Evolutionary conservation across 2,329 filamentous ascomycete species (phyloP), one percentile per base, ranked within the genome.

Genomic region (Colletotrichum karsti): DNA sequence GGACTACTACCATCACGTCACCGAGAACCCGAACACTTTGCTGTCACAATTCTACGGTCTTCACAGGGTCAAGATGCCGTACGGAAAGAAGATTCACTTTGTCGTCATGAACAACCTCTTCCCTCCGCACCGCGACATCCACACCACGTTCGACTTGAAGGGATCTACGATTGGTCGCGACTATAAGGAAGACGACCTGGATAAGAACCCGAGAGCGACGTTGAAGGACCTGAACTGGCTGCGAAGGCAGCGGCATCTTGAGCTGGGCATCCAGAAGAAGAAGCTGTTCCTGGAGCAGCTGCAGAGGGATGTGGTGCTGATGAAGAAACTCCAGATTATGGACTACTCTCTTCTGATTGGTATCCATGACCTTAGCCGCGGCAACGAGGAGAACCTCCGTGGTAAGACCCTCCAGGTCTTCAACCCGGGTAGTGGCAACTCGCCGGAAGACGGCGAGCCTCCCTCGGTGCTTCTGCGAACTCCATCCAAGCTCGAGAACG

Each of bases 51-150:
- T 99, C 77, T 99, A 98, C 77, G 96, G 96, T 54, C 86, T 99
- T 18, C 96, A 99, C 81, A 91, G 96, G 69, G 96, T 99, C 75
- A 99, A 99, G 87, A 97, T 98, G 85, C 94, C 95, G 0, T 98
- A 97, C 77, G 96, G 96, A 70, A 92, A 95, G 77, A 99, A 99
- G 83, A 98, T 98, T 62, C 96, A 99, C 80, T 99, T 99, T 74
- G 96, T 99, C 68, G 95, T 99, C 77, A 99, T 99, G 96, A 99
- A 99, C 85, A 99, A 99, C 79, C 88, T 99, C 15, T 99, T 99
- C 76, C 96, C 96, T 12, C 95, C 96, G 7, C 96, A 99, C 81
- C 90, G 95, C 73, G 96, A 99, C 79, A 98, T 99, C 69, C 96
- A 99, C 82, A 91, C 94, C 76, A 99, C 95, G 3, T 99, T 97